A percentile compares a stretch with the other conserved stretches of the same genome.
Conservation (phyloP, 2,329 filamentous ascomycete genomes). For the Dactylellina sp. region DNA sequence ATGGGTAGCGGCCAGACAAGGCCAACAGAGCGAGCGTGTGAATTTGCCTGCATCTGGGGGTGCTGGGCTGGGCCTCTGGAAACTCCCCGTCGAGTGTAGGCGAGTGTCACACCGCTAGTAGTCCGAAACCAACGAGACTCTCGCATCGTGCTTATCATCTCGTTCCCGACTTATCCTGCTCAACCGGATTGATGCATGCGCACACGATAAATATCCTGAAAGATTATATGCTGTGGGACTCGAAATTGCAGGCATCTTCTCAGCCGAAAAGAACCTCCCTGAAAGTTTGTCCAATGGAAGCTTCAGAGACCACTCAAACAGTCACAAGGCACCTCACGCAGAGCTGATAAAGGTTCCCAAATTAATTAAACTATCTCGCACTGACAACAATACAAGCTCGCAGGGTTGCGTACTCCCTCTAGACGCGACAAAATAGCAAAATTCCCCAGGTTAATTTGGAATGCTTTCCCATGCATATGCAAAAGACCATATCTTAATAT, state of each 20-base stretch:
- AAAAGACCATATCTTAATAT: slow-evolving; percentile 14
- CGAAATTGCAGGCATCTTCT: slow-evolving; percentile 25
- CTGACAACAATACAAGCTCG: no score
- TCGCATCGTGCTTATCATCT: slow-evolving; percentile 47
- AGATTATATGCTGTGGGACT: slow-evolving; percentile 41
- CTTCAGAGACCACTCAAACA: slow-evolving; percentile 4
- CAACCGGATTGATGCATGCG: slow-evolving; percentile 49
- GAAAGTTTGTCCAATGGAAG: slow-evolving; percentile 36
- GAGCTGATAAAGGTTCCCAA: slow-evolving; percentile 9
- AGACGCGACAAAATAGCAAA: slow-evolving; percentile 4
- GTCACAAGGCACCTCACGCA: slow-evolving; percentile 38
- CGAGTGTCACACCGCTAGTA: slow-evolving; percentile 45
- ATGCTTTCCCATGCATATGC: slow-evolving; percentile 46
- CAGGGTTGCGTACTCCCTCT: no score
- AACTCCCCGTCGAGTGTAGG: slow-evolving; percentile 53
- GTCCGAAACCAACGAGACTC: slow-evolving; percentile 31
- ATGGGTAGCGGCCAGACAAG: slow-evolving; percentile 20
- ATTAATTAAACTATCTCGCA: no score
- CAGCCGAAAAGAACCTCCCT: slow-evolving; percentile 31
- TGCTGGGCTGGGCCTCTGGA: slow-evolving; percentile 30
- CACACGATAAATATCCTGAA: slow-evolving; percentile 54
- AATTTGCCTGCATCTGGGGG: slow-evolving; percentile 36
- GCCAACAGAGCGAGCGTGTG: slow-evolving; percentile 23
- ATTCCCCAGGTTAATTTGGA: slow-evolving; percentile 7
- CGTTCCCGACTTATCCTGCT: slow-evolving; percentile 29